Conservation (phyloP, 164 flowering plant genomes). For the Vitis riparia region DNA sequence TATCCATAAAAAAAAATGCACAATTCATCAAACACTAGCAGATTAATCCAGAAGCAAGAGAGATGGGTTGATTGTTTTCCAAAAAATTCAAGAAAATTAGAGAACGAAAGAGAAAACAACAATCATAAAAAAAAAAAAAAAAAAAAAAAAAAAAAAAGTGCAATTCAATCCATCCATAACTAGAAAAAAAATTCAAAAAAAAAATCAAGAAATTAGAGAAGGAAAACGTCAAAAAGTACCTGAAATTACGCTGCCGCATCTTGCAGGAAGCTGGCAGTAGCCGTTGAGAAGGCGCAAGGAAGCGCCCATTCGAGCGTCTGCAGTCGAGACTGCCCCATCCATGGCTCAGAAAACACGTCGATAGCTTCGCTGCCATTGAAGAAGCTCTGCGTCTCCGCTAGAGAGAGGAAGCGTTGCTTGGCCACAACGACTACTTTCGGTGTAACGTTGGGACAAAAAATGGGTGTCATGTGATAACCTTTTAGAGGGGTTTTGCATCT, state of each 20-base stretch:
- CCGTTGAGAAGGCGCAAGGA: conserved; percentile 28
- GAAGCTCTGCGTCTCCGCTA: background rate
- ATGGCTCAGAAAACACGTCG: conserved; percentile 35
- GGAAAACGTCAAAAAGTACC: conserved; percentile 28
- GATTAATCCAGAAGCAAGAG: background rate
- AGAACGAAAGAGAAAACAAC: background rate
- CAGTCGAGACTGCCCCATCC: conserved; percentile 26
- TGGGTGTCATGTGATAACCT: background rate
- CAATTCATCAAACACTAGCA: no score
- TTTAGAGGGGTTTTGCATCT: background rate
- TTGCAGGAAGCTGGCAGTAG: conserved; percentile 45
- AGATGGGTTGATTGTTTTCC: conserved; percentile 9
- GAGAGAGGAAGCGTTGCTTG: conserved; percentile 20
- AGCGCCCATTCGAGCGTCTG: conserved; percentile 18
- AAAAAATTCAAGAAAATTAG: conserved; percentile 4
- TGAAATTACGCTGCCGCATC: conserved; percentile 52
- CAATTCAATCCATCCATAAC: background rate
- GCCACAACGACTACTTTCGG: conserved; percentile 13
- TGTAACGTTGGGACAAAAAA: background rate
- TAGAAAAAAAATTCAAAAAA: background rate
- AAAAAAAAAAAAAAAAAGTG: no score
- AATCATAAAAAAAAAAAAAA: background rate
- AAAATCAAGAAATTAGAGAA: background rate
- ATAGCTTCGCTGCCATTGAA: conserved; percentile 46
- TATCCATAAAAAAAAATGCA: no score